Percentiles rank a stretch among this genome's conserved stretches.
Evolutionary conservation across 2,329 filamentous ascomycete species (phyloP).

Genomic region (Rhynchosporium graminicola): DNA sequence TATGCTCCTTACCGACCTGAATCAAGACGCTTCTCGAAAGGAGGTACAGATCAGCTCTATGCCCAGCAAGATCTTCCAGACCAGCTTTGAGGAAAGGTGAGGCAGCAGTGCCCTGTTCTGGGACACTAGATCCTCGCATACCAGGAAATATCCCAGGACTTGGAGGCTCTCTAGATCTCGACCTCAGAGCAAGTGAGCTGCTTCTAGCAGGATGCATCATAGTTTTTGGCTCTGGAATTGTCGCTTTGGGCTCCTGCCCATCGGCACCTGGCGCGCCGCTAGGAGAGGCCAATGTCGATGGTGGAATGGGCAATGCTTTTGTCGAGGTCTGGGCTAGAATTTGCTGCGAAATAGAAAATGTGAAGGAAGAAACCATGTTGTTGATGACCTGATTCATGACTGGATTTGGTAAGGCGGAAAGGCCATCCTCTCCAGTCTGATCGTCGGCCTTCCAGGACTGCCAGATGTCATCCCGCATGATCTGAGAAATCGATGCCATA

Average conservation of each 20-base stretch:
- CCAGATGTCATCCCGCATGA: conserved; percentile 76
- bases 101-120: conserved; percentile 45
- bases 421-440: conserved; percentile 39
- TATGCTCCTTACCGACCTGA: conserved; percentile 66
- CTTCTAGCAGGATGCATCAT: conserved; percentile 68
- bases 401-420: conserved; percentile 37
- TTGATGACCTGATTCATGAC: conserved; percentile 60
- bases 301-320: conserved; percentile 65
- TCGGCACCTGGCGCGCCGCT: conserved; percentile 39
- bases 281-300: conserved; percentile 51
- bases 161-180: conserved; percentile 47
- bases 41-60: conserved; percentile 78
- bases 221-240: conserved; percentile 68
- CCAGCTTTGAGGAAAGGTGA: conserved; percentile 61
- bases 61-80: conserved; percentile 78
- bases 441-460: conserved; percentile 50
- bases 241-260: conserved; percentile 59
- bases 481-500: conserved; percentile 75
- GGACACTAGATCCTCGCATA: conserved; percentile 43
- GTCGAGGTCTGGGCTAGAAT: conserved; percentile 75
- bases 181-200: conserved; percentile 56
- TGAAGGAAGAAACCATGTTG: conserved; percentile 76
- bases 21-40: conserved; percentile 80
- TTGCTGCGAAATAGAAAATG: conserved; percentile 74
- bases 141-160: conserved; percentile 58